phyloP scores from a whole-genome alignment of 2,329 filamentous ascomycete genomes.

The Emergomyces orientalis region DNA sequence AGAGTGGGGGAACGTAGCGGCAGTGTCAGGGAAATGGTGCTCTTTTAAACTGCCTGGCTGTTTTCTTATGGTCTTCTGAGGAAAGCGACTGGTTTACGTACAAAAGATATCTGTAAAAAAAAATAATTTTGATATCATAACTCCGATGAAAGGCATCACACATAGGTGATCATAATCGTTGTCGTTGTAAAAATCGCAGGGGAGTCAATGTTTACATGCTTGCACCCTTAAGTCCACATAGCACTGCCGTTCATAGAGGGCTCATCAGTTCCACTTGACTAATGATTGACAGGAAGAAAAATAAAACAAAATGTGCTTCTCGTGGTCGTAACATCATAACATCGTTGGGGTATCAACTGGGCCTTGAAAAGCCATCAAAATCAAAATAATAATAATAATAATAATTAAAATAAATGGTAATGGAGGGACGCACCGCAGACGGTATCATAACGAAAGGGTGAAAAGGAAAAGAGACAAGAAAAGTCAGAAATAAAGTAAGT shows the following conservation, averaged over 20 bases:
- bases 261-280: background rate
- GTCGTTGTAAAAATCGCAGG: background rate
- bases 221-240: background rate
- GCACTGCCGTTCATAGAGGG: background rate
- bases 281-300: background rate
- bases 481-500: background rate
- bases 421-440: background rate
- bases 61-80: background rate
- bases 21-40: background rate
- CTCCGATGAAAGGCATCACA: background rate
- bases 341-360: constrained; percentile 1
- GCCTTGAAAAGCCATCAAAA: background rate
- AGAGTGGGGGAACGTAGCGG: background rate
- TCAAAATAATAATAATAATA: too few species aligned
- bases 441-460: too few species aligned
- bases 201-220: background rate
- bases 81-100: background rate
- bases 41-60: background rate
- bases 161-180: background rate
- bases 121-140: background rate
- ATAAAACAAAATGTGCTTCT: background rate
- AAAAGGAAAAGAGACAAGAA: background rate
- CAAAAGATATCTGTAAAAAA: background rate
- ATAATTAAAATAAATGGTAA: background rate
- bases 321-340: background rate